phyloP scores from a whole-genome alignment of 345 rosid species.

The Salix brachista region DNA sequence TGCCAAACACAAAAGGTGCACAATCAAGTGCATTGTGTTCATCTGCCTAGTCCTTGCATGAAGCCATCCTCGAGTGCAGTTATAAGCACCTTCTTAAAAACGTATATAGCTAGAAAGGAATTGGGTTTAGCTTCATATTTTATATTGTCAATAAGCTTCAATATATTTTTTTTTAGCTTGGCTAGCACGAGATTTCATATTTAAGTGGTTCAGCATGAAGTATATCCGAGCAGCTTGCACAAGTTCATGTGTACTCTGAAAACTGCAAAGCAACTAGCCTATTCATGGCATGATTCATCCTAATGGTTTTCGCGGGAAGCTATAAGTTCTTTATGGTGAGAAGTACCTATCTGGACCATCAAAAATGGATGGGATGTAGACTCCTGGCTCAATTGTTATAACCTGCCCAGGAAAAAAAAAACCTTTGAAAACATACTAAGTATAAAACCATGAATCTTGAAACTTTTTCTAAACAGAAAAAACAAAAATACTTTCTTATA shows the following conservation, averaged over 20 bases:
- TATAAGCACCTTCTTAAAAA: background rate
- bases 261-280: conserved; percentile 2
- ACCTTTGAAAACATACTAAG: too few species aligned
- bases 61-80: background rate
- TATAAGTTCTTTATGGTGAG: background rate
- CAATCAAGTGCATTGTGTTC: background rate
- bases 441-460: too few species aligned
- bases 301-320: background rate
- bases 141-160: background rate
- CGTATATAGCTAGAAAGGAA: background rate
- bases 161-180: background rate
- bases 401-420: conserved; percentile 47
- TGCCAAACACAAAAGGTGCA: background rate
- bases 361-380: conserved; percentile 65
- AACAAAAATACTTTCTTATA: too few species aligned
- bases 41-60: background rate
- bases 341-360: conserved; percentile 66
- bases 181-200: background rate
- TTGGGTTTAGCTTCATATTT: background rate
- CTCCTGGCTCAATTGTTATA: conserved; percentile 94
- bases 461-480: too few species aligned
- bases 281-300: background rate
- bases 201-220: too few species aligned
- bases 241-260: background rate
- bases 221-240: background rate